Percentiles rank a stretch among this genome's conserved stretches.
Conservation (phyloP, 805 yeast genomes). For the Lachancea mirantina region DNA sequence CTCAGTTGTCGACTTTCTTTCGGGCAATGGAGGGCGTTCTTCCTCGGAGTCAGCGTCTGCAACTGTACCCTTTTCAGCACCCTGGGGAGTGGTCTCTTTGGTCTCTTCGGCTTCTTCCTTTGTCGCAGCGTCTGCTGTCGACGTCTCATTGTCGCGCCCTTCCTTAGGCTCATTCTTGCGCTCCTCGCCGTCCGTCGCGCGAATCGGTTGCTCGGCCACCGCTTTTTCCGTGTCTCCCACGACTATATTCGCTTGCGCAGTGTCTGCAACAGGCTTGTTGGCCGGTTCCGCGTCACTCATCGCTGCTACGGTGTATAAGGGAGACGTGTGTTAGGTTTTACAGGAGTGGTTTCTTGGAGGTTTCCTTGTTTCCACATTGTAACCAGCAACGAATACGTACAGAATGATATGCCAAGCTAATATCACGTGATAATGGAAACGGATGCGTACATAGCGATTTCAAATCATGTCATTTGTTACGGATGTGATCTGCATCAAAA, state of each 20-base stretch:
- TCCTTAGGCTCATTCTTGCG: conserved; percentile 3
- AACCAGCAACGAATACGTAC: too few relatives aligned
- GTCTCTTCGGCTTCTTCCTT: background rate
- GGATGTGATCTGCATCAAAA: too few relatives aligned
- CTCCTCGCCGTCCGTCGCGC: background rate
- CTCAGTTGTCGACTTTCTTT: conserved; percentile 13
- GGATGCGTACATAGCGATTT: too few relatives aligned
- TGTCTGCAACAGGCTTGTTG: background rate
- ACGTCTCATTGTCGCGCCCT: background rate
- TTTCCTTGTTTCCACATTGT: too few relatives aligned
- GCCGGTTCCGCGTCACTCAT: background rate
- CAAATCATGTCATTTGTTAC: too few relatives aligned
- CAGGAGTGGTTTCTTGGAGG: too few relatives aligned
- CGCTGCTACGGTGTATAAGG: too few relatives aligned
- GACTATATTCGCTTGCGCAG: background rate
- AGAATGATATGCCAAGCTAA: too few relatives aligned
- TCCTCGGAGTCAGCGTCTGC: conserved; percentile 11
- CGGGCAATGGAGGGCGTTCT: conserved; percentile 23
- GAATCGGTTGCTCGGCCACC: background rate
- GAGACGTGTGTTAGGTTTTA: too few relatives aligned
- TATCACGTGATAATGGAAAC: too few relatives aligned
- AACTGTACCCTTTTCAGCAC: conserved; percentile 11
- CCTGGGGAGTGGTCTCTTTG: background rate
- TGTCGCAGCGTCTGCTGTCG: conserved; percentile 4
- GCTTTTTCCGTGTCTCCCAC: background rate